Conservation (phyloP, 352 stramenopile species). For the Phytophthora aleatoria region DNA sequence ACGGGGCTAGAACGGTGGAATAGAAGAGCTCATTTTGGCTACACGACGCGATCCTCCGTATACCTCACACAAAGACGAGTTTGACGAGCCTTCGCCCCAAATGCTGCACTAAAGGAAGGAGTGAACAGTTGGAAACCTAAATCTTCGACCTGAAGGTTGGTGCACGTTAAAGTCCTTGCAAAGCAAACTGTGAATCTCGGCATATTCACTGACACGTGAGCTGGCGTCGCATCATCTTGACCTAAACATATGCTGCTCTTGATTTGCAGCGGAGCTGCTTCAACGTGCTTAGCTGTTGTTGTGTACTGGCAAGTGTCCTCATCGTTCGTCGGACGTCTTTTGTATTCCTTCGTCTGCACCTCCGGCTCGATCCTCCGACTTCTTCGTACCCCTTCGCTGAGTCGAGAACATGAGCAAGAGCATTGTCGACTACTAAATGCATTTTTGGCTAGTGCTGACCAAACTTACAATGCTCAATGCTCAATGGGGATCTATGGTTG, state of each 20-base stretch:
- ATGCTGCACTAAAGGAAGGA: too few species aligned
- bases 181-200: too few species aligned
- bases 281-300: constrained; percentile 7
- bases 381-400: constrained; percentile 1
- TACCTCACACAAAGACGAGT: too few species aligned
- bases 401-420: too few species aligned
- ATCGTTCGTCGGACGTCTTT: background rate
- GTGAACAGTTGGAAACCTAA: too few species aligned
- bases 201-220: too few species aligned
- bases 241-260: background rate
- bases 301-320: constrained; percentile 4
- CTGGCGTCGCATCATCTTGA: background rate
- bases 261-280: background rate
- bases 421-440: too few species aligned
- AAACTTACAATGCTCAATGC: too few species aligned
- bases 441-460: too few species aligned
- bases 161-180: too few species aligned
- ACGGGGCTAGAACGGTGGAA: background rate
- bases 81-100: too few species aligned
- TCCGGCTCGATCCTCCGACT: constrained; percentile 5
- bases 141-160: too few species aligned
- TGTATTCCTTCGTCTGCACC: background rate
- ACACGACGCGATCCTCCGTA: background rate
- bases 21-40: background rate
- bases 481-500: constrained; percentile 20